Evolutionary conservation across 148 eudicot species (phyloP), one percentile per base, ranked within the genome.

Genomic region (Gaultheria prostrata): DNA sequence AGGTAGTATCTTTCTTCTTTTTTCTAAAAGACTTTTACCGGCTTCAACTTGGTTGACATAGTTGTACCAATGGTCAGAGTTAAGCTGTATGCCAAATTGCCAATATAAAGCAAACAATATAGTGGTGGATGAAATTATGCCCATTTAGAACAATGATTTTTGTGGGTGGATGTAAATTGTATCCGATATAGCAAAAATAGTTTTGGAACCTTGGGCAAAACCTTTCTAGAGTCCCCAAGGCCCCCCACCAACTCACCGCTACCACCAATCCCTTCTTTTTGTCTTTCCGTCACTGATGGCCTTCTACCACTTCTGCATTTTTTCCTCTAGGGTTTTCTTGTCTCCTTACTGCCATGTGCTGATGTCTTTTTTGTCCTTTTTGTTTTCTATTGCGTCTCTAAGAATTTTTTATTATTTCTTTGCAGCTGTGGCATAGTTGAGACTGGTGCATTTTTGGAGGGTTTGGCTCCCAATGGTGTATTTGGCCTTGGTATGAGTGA

Each of bases 391-490:
- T 32, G 59, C 32, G n/a, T 33, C 72, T 53, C 17, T 70, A 49
- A 30, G 28, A 18, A 24, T 81, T 54, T 72, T 26, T 82, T 73
- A 15, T 9, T n/a, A 73, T 65, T 30, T 18, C n/a, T 12, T 89
- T 89, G 88, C 90, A 97, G 99, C 46, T 97, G 99, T 86, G 98
- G 99, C 49, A 89, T 82, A 32, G 24, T 77, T 65, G 92, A 93
- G 84, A 94, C 98, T 24, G 99, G 99, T 71, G 87, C 92, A 81
- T 95, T 97, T 89, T 88, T 97, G 86, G 83, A 88, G 57, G 89
- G 91, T 78, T 98, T 90, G 51, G 99, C 97, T 86, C 94, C 95
- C n/a, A 97, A 95, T 80, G 99, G 99, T 78, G 87, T 97, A 59
- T 89, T 97, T 84, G 99, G 99, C 57, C 95, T 97, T 8, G 91